Evolutionary conservation across 1,139 yeast genomes (phyloP).

Genomic region (Geotrichum candidum): DNA sequence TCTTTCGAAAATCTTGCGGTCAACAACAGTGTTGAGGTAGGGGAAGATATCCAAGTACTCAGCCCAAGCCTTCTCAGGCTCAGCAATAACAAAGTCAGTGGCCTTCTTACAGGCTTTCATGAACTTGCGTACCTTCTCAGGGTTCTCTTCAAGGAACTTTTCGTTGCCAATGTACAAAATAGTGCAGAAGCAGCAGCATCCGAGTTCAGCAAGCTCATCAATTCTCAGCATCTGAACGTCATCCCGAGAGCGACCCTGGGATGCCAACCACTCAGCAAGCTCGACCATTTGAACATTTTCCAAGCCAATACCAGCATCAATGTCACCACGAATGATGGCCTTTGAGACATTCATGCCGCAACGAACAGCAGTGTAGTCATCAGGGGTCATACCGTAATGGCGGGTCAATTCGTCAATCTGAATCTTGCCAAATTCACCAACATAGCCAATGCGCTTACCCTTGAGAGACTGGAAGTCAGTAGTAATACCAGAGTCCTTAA

Average conservation of each 20-base stretch:
- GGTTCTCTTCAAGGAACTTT: slow-evolving; percentile 44
- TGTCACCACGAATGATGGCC: slow-evolving; percentile 49
- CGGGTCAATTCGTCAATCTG: slow-evolving; percentile 53
- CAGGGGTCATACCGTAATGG: slow-evolving; percentile 51
- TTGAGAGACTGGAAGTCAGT: slow-evolving; percentile 47
- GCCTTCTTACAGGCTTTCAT: slow-evolving; percentile 47
- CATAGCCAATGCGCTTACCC: slow-evolving; percentile 52
- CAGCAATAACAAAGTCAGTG: slow-evolving; percentile 43
- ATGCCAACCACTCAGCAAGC: slow-evolving; percentile 46
- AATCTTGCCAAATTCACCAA: slow-evolving; percentile 56
- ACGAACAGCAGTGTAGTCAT: slow-evolving; percentile 54
- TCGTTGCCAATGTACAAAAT: slow-evolving; percentile 52
- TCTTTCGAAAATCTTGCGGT: slow-evolving; percentile 47
- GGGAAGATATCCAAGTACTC: slow-evolving; percentile 48
- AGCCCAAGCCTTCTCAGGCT: slow-evolving; percentile 45
- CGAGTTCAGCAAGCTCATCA: slow-evolving; percentile 52
- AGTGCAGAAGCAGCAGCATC: slow-evolving; percentile 57
- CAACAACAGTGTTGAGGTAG: slow-evolving; percentile 40
- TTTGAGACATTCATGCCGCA: slow-evolving; percentile 59
- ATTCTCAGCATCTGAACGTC: slow-evolving; percentile 54
- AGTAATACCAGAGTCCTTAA: slow-evolving; percentile 49
- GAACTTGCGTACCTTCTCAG: slow-evolving; percentile 44
- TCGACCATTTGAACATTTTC: slow-evolving; percentile 57
- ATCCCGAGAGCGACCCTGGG: slow-evolving; percentile 41
- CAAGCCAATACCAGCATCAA: slow-evolving; percentile 55